phyloP scores from a whole-genome alignment of 768 basidiomycete genomes.

The Cystobasidium onofrii region DNA sequence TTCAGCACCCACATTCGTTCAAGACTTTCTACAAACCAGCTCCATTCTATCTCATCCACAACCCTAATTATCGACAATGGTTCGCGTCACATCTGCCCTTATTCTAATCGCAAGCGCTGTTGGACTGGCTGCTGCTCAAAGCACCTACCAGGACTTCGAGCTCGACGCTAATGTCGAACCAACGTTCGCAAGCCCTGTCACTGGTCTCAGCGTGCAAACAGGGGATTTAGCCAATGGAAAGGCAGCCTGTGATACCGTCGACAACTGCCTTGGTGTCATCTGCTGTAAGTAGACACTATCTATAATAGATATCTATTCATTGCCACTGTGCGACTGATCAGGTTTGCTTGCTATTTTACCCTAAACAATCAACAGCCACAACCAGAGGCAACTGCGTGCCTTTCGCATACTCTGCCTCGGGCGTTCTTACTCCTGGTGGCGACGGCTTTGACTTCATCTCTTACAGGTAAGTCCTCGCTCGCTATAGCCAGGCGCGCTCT shows the following conservation, averaged over 20 bases:
- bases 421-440: neutral
- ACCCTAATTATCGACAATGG: neutral
- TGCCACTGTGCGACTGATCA: neutral
- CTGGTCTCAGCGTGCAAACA: neutral
- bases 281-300: no score
- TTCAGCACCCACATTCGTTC: neutral
- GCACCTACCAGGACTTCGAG: neutral
- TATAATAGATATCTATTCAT: no score
- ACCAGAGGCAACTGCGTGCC: no score
- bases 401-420: no score
- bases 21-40: neutral
- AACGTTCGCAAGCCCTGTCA: neutral
- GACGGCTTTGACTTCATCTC: neutral
- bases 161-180: neutral
- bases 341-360: no score
- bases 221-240: neutral
- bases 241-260: neutral
- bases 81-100: no score
- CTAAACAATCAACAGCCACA: no score
- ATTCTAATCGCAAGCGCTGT: no score
- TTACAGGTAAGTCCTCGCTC: neutral
- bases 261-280: neutral
- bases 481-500: no score
- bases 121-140: neutral
- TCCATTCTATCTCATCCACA: neutral